Evolutionary conservation across 306 rosid genomes (phyloP).

Genomic region (apple (Malus domestica)): DNA sequence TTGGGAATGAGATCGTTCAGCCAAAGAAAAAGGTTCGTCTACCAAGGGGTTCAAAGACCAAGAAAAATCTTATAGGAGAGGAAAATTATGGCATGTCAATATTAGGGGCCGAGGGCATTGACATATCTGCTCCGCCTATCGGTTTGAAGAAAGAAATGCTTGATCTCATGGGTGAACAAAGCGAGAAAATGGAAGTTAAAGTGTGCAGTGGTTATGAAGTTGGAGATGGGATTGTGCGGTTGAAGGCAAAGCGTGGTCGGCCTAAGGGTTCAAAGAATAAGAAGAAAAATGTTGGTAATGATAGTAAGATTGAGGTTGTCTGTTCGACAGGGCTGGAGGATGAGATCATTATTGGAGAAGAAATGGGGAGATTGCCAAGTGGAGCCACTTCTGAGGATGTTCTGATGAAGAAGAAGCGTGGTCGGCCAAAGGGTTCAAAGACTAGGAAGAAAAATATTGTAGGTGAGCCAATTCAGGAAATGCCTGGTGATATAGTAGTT

Average conservation of each 20-base stretch:
- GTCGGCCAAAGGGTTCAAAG: slow-evolving; percentile 1
- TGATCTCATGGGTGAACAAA: background rate
- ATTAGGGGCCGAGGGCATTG: background rate
- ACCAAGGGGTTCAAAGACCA: slow-evolving; percentile 7
- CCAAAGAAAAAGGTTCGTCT: slow-evolving; percentile 13
- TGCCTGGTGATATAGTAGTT: background rate
- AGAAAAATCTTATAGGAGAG: background rate
- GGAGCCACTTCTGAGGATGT: background rate
- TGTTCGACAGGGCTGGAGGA: background rate
- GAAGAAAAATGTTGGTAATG: slow-evolving; percentile 7
- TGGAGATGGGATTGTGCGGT: background rate
- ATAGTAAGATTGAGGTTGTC: background rate
- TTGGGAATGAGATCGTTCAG: slow-evolving; percentile 13
- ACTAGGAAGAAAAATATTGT: slow-evolving; percentile 8
- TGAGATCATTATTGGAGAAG: background rate
- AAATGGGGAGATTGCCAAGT: background rate
- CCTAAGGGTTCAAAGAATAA: slow-evolving; percentile 31
- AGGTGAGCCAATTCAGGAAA: background rate
- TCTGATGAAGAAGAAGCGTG: background rate
- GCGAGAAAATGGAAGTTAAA: background rate
- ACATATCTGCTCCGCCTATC: background rate
- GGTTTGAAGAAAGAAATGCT: background rate
- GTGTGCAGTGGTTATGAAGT: slow-evolving; percentile 13
- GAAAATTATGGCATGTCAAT: background rate
- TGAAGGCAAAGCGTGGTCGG: slow-evolving; percentile 15